phyloP scores from a whole-genome alignment of 768 basidiomycete species.

The Tulasnella sp. region DNA sequence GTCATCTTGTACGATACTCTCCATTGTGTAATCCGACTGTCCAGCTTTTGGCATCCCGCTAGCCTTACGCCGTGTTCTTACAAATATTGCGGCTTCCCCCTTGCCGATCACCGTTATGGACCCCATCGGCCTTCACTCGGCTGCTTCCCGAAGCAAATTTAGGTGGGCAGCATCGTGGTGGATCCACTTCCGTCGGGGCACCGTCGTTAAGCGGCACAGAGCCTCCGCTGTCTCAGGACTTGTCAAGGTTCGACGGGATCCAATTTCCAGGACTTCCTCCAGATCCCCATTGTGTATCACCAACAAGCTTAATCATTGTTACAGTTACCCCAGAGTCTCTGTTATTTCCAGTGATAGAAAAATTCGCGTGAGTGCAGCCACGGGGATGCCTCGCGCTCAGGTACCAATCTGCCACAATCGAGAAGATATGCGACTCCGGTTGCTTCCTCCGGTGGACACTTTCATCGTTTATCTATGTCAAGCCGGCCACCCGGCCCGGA shows the following conservation, averaged over 20 bases:
- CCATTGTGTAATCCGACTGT: constrained; percentile 2
- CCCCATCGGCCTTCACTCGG: background rate
- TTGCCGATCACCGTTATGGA: background rate
- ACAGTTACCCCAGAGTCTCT: background rate
- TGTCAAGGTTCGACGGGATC: background rate
- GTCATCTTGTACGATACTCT: background rate
- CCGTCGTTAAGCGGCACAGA: background rate
- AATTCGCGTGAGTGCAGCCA: background rate
- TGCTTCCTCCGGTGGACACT: background rate
- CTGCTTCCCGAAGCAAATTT: constrained; percentile 3
- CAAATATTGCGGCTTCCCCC: background rate
- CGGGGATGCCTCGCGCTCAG: background rate
- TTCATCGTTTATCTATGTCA: background rate
- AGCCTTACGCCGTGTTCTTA: background rate
- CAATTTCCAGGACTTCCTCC: background rate
- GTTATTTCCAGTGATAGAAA: background rate
- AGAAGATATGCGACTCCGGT: background rate
- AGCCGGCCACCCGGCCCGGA: background rate
- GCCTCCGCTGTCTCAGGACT: background rate
- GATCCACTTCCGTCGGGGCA: background rate
- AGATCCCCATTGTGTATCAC: background rate
- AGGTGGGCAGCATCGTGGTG: background rate
- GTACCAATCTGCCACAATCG: background rate
- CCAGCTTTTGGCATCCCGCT: background rate
- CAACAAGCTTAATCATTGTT: background rate